These are phyloP conservation scores for Candida loeiensis DNA, from an alignment of 805 yeast genomes.

Conservation along the genomic window DNA sequence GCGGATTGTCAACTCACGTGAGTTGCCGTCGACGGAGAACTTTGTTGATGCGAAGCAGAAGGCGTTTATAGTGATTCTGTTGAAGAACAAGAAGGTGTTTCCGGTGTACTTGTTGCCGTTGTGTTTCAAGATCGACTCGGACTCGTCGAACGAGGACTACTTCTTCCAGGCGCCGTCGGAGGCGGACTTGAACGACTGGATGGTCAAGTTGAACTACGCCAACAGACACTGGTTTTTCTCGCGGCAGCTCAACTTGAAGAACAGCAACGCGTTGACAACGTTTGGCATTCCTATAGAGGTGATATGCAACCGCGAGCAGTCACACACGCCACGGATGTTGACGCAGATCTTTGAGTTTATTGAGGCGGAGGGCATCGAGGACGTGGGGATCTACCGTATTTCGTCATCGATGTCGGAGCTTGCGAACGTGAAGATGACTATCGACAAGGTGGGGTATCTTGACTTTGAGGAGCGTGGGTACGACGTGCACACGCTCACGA, in stretches of 20 bases:
- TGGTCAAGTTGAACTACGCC: conserved; percentile 45
- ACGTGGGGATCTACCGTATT: conserved; percentile 83
- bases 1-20: conserved; percentile 45
- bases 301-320: conserved; percentile 69
- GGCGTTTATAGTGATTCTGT: conserved; percentile 47
- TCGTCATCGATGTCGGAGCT: conserved; percentile 51
- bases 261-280: conserved; percentile 34
- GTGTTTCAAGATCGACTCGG: conserved; percentile 48
- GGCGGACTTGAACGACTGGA: conserved; percentile 72
- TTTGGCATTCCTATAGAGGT: conserved; percentile 84
- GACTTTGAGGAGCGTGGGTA: conserved; percentile 51
- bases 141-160: conserved; percentile 47
- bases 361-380: conserved; percentile 84
- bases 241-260: conserved; percentile 28
- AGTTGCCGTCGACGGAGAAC: conserved; percentile 54
- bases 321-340: conserved; percentile 62
- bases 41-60: conserved; percentile 44
- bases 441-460: conserved; percentile 46
- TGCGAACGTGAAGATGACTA: conserved; percentile 38
- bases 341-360: conserved; percentile 66
- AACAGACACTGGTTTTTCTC: conserved; percentile 57
- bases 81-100: conserved; percentile 45
- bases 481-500: conserved; percentile 83
- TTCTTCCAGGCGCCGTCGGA: conserved; percentile 65
- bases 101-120: conserved; percentile 50